phyloP scores from a whole-genome alignment of 1,139 yeast species.

The Magnusiomyces paraingens region DNA sequence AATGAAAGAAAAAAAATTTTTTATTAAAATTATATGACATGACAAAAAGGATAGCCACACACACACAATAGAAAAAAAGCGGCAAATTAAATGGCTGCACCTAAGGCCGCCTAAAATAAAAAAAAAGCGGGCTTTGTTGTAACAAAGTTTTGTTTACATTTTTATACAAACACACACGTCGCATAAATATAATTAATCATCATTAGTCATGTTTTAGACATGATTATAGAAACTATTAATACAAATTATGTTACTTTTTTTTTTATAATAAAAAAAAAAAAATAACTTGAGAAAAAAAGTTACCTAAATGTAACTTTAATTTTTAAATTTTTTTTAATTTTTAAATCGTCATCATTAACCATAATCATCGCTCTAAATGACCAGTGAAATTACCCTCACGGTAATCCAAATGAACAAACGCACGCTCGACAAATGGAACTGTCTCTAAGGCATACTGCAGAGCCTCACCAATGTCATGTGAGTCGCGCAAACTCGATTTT shows the following conservation, averaged over 20 bases:
- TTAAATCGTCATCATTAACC: too few species aligned
- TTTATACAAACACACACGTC: too few species aligned
- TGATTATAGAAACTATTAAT: conserved; percentile 3
- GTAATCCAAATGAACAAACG: conserved; percentile 76
- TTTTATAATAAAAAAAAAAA: too few species aligned
- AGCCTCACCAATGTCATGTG: conserved; percentile 78
- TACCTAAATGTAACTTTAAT: conserved; percentile 1
- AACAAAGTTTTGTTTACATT: too few species aligned
- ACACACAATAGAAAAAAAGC: not conserved
- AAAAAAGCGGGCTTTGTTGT: not conserved
- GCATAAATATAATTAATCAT: not conserved
- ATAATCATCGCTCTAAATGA: conserved; percentile 27
- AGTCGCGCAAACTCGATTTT: conserved; percentile 51
- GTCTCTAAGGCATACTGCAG: conserved; percentile 75
- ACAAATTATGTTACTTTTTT: conserved; percentile 7
- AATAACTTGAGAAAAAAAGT: conserved; percentile 8
- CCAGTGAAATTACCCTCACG: conserved; percentile 37
- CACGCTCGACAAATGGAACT: conserved; percentile 69
- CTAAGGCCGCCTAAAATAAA: too few species aligned
- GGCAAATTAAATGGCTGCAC: not conserved
- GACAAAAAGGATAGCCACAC: not conserved
- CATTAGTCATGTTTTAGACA: conserved; percentile 24
- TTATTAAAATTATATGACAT: not conserved
- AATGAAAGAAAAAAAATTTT: not conserved
- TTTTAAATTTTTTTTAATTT: too few species aligned